Percentiles rank a stretch among this genome's conserved stretches.
Evolutionary conservation across 2,329 filamentous ascomycete genomes (phyloP).

Genomic region (Fusarium brevicatenulatum): DNA sequence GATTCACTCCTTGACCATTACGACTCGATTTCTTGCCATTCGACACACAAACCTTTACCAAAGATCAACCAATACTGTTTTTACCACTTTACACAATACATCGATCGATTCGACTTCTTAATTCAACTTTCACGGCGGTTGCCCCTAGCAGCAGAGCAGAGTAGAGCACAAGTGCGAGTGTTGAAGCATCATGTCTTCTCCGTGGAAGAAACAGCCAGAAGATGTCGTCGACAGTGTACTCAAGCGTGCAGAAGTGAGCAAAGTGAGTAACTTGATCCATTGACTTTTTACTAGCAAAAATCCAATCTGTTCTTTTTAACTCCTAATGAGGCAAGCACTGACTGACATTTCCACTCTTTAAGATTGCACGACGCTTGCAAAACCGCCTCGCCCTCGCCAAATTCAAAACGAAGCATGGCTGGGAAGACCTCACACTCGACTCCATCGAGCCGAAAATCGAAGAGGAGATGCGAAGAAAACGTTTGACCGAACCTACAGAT

Average conservation of each 20-base stretch:
- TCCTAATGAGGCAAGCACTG: background rate
- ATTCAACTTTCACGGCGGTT: slow-evolving; percentile 19
- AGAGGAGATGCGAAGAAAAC: slow-evolving; percentile 79
- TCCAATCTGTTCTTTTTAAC: background rate
- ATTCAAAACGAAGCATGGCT: slow-evolving; percentile 96
- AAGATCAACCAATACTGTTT: slow-evolving; percentile 1
- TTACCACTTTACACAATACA: background rate
- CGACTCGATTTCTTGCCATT: slow-evolving; percentile 18
- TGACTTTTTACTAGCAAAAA: background rate
- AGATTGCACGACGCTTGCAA: slow-evolving; percentile 95
- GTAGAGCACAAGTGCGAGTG: slow-evolving; percentile 24
- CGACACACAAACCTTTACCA: background rate
- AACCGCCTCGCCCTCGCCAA: slow-evolving; percentile 94
- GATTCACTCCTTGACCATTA: slow-evolving; percentile 27
- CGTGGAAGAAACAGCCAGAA: slow-evolving; percentile 71
- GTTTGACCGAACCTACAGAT: slow-evolving; percentile 72
- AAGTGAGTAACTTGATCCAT: slow-evolving; percentile 60
- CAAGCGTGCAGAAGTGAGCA: slow-evolving; percentile 78
- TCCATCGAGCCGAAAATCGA: slow-evolving; percentile 86
- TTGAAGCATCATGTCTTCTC: slow-evolving; percentile 63
- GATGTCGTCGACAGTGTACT: slow-evolving; percentile 75
- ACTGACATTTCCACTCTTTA: slow-evolving; percentile 41
- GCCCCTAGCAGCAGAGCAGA: slow-evolving; percentile 38
- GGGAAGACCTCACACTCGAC: slow-evolving; percentile 89
- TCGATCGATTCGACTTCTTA: slow-evolving; percentile 7